Conservation (phyloP, 202 grass and related monocot genomes). For the Musa balbisiana region DNA sequence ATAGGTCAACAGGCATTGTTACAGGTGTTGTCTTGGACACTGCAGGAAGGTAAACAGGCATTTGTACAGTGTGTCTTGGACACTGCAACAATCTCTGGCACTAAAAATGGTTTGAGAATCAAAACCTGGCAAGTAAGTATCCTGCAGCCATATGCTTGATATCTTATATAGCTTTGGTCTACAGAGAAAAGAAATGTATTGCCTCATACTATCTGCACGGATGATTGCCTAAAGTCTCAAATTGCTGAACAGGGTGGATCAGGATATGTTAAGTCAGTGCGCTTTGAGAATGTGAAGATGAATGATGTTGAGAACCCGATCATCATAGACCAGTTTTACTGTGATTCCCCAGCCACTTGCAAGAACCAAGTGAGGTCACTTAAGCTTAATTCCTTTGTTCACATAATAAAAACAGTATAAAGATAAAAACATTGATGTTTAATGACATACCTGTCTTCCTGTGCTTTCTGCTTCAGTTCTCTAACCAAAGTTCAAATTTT, state of each 20-base stretch:
- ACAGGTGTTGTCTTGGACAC: constrained; percentile 39
- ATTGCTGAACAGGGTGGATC: constrained; percentile 42
- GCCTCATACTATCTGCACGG: neutral
- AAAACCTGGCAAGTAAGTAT: constrained; percentile 77
- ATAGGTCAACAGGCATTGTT: constrained; percentile 45
- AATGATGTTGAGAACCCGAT: constrained; percentile 73
- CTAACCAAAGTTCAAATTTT: no score
- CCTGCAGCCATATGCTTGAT: neutral
- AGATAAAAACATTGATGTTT: no score
- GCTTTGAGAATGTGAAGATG: constrained; percentile 55
- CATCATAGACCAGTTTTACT: constrained; percentile 98
- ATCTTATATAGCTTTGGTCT: neutral
- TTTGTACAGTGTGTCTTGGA: constrained; percentile 46
- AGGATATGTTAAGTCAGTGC: constrained; percentile 50
- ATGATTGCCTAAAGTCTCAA: neutral
- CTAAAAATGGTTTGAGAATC: constrained; percentile 76
- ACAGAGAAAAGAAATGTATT: neutral
- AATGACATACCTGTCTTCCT: no score
- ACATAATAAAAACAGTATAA: no score
- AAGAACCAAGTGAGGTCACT: constrained; percentile 31
- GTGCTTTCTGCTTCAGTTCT: no score
- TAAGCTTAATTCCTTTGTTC: no score
- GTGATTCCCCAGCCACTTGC: constrained; percentile 39
- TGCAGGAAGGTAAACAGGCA: constrained; percentile 46
- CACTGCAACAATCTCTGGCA: constrained; percentile 33